Evolutionary conservation across 176 grass and related monocot genomes (phyloP), one percentile per base, ranked within the genome.

Genomic region (Secale cereale): DNA sequence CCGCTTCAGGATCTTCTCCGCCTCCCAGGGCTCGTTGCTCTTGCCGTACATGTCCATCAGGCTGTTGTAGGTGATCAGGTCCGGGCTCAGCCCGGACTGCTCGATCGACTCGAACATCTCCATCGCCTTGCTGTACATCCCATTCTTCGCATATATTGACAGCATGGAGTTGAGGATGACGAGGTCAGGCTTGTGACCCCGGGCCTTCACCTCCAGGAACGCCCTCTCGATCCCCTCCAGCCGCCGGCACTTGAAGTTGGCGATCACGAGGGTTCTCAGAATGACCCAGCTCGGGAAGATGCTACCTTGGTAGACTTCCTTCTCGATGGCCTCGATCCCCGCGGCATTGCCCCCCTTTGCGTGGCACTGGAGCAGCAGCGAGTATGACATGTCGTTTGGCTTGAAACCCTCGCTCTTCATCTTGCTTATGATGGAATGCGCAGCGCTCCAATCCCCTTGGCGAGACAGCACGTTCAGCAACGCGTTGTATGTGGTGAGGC

Each of bases 41-140:
- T 92, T 98, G 23, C 78, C 97, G 19, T 94, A 82, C 97, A 98
- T 87, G 93, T 98, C 88, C 91, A 98, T 98, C 70, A 95, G 83
- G 84, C 93, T 92, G 79, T 95, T 98, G 78, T 88, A 92, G 25
- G 91, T 98, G 65, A 95, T 92, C 36, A 98, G 83, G 77, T 95
- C 90, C 7, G 97, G 97, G 65, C 57, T 83, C 59, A 95, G 81
- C 1, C 93, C 91, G 8, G 82, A 46, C 82, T 87, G 71, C 81
- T 90, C 64, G 76, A 96, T 98, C 14, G 69, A 81, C 59, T 91
- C 46, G 10, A 91, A 94, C 76, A 89, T 94, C 28, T 92, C 84
- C 0, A 62, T 78, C 11, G 82, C 96, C 80, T 85, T 95, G 68
- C 85, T 89, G 60, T 93, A 92, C 85, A 94, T 86, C 56, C 86